These are phyloP conservation scores for Xanthoconium stramineum DNA, from an alignment of 768 basidiomycete genomes.

Conservation along the genomic window DNA sequence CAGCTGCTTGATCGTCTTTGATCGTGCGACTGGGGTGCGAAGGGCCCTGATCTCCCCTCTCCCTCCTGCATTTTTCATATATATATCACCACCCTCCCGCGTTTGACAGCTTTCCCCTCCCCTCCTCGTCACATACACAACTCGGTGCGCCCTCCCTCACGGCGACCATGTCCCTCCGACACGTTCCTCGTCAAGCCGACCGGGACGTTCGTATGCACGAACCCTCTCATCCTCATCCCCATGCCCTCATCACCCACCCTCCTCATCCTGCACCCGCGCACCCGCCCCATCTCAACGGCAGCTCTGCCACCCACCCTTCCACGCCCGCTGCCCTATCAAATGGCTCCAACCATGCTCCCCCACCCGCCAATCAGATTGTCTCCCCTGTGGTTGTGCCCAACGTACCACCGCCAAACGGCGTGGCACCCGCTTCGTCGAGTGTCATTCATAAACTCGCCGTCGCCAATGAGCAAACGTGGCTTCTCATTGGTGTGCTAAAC, in stretches of 20 bases:
- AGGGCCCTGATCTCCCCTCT: constrained; percentile 43
- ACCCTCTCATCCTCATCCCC: constrained; percentile 41
- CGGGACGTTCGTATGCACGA: constrained; percentile 67
- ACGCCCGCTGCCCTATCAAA: constrained; percentile 45
- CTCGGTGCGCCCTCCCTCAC: constrained; percentile 22
- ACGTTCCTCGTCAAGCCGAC: constrained; percentile 56
- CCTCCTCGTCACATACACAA: constrained; percentile 39
- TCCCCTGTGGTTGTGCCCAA: constrained; percentile 47
- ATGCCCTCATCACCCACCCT: constrained; percentile 41
- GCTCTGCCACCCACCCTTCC: constrained; percentile 38
- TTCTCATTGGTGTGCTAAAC: constrained; percentile 68
- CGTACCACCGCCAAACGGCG: constrained; percentile 25
- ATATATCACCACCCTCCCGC: constrained; percentile 51
- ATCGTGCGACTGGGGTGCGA: constrained; percentile 54
- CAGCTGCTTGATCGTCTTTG: constrained; percentile 55
- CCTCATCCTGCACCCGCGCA: constrained; percentile 32
- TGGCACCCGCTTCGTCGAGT: constrained; percentile 26
- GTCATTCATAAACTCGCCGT: constrained; percentile 75
- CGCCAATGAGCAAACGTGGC: constrained; percentile 95
- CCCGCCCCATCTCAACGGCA: constrained; percentile 55
- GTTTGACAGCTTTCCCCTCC: constrained; percentile 46
- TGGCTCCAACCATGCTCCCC: constrained; percentile 37
- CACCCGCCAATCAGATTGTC: constrained; percentile 37
- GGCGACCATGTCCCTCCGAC: constrained; percentile 56
- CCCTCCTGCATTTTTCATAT: constrained; percentile 44